These are phyloP conservation scores for Diaporthe citriasiana DNA, from an alignment of 2,329 filamentous ascomycete species.

Conservation along the genomic window DNA sequence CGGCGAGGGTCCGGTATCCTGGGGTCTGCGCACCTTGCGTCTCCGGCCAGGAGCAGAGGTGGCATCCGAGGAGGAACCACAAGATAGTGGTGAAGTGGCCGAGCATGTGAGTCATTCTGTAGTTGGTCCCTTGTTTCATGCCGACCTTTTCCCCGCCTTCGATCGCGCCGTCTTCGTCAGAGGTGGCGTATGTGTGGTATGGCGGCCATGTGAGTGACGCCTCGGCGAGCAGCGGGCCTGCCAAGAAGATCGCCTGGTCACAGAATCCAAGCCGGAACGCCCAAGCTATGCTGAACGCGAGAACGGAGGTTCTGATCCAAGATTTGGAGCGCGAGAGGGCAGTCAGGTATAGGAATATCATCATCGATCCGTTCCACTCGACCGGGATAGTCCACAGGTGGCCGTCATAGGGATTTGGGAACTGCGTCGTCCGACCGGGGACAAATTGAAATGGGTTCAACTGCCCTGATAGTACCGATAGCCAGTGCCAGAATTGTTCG, in stretches of 20 bases:
- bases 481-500: slow-evolving; percentile 8
- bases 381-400: slow-evolving; percentile 47
- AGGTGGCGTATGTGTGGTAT: not conserved
- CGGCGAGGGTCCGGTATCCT: slow-evolving; percentile 1
- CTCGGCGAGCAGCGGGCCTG: slow-evolving; percentile 46
- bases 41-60: slow-evolving; percentile 24
- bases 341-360: slow-evolving; percentile 43
- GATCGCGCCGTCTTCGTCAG: not conserved
- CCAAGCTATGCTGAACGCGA: slow-evolving; percentile 28
- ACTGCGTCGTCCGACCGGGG: not conserved
- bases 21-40: not conserved
- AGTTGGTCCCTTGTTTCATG: not conserved
- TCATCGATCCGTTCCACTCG: slow-evolving; percentile 45
- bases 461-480: not conserved
- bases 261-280: slow-evolving; percentile 37
- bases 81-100: slow-evolving; percentile 1
- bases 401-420: slow-evolving; percentile 41
- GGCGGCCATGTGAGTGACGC: slow-evolving; percentile 27
- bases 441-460: slow-evolving; percentile 6
- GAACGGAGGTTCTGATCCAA: slow-evolving; percentile 43
- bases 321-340: slow-evolving; percentile 39
- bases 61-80: slow-evolving; percentile 13
- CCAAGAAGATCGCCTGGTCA: slow-evolving; percentile 25
- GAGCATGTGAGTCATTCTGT: not conserved
- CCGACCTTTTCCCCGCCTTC: not conserved